Evolutionary conservation across 2,329 filamentous ascomycete genomes (phyloP), one percentile per base, ranked within the genome.

Genomic region (Colletotrichum acutatum): DNA sequence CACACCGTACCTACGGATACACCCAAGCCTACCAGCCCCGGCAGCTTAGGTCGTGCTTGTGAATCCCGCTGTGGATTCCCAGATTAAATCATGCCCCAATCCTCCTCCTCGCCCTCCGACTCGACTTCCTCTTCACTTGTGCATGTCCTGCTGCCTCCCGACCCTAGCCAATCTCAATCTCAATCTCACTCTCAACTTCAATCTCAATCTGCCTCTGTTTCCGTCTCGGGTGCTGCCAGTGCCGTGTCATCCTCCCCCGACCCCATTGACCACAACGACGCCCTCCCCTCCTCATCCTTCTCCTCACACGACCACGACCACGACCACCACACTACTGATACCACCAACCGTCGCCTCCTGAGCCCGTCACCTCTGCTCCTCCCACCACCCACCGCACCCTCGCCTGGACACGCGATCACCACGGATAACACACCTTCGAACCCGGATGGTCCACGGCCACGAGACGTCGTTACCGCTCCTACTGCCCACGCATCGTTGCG

Each of bases 141-240:
- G 71, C 71, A 73, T 73, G 71, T 73, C 60, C 49, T 73, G 70
- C 46, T 73, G 70, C 66, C 70, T 72, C 70, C 70, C 42, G 70
- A 72, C 32, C 70, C 70, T 28, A 57, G 42, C 19, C 42, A 49
- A 49, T n/a, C 42, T 46, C 42, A 46, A 49, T n/a, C 42, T 46
- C 42, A 46, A 4, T 46, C 42, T 46, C 42, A 46, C 5, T n/a
- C 42, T 46, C 42, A 46, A 46, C 19, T 16, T 46, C 42, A 46
- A 46, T 46, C 42, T 66, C 71, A 12, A 42, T 66, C 65, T 57
- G 34, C 42, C 32, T 74, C 65, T 58, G 37, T 28, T 65, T 74
- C 60, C 61, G 24, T 49, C 62, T 66, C 64, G 24, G 54, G 34
- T 32, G 42, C 58, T 66, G 56, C 34, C 37, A 72, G 68, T 68